Base-by-base conservation (phyloP, 2,329 filamentous ascomycete genomes). In the Anthostomella pinea region DNA sequence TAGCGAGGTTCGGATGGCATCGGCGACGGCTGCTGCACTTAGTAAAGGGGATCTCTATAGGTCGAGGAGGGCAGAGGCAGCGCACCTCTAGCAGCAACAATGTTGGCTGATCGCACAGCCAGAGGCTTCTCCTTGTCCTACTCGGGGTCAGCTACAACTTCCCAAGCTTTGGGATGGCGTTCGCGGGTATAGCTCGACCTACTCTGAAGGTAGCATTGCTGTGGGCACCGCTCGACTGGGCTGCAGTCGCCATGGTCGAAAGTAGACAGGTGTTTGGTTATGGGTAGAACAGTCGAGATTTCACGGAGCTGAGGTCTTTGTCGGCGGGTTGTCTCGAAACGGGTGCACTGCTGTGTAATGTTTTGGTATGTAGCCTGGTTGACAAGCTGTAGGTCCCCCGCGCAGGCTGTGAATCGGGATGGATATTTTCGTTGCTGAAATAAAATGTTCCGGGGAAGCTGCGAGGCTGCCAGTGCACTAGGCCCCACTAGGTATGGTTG, bases 61-160 rank as follows among this genome's bases (percentile, higher is more conserved):
- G 14, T 21, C 3, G 25, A 30, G 14, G 24, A 24, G 33, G 9
- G 37, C n/a, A 25, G 23, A 48, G 22, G 7, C 3, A 33, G n/a
- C 70, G 54, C 76, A 91, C 88, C 88, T 87, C 91, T 81, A 56
- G 93, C 93, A 55, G 93, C 93, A 60, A 95, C 85, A 67, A 98
- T 97, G 70, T 98, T 98, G 60, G 87, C 87, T 49, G 87, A 90
- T 55, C 93, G 85, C 51, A 98, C 93, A 51, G 93, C 93, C 75
- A 93, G 84, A 53, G 93, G 93, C 87, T 98, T 98, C 74, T 96
- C 93, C 81, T 96, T 98, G 62, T 83, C 79, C 80, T 83, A 53
- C 33, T 35, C 23, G 4, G 15, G 16, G 42, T 57, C 35, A 57
- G 50, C 31, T 35, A 16, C 17, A 33, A 38, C 36, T 17, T 33